Evolutionary conservation across 163 green algal species (phyloP), one percentile per base, ranked within the genome.

Genomic region (Dunaliella salina): DNA sequence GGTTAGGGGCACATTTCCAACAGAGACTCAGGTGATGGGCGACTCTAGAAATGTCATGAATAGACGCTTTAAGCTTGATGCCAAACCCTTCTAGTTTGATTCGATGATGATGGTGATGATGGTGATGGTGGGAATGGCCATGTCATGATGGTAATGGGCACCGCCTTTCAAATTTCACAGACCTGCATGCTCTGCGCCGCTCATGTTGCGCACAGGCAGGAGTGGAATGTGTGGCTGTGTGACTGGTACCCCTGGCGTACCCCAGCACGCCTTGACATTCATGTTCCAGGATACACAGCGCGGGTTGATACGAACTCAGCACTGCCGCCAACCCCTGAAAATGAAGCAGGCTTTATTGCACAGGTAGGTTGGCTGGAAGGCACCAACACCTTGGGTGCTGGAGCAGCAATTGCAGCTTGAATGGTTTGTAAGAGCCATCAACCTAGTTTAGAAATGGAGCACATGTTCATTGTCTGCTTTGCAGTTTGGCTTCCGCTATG

Each of bases 401-500:
- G 72, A 20, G 72, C 72, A 81, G 72, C 30, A 40, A 22, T 22
- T 81, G 72, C 20, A 20, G 17, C 30, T 33, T 17, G 17, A 40
- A 17, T 81, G 20, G 29, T 33, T 15, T 20, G 12, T 22, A 33
- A 22, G 17, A 33, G 20, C 72, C 20, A 81, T 81, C 72, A 8
- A 50, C 40, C 40, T 26, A 5, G 30, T 35, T 82, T 35, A 17
- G 1, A 22, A 40, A 34, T 26, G 17, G 20, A 40, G 33, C 75
- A 82, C 5, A 35, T 12, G 75, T 82, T 1, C 1, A 40, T 40
- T 82, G 30, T n/a, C 86, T 25, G 81, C 90, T 13, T 82, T 85
- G 26, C 87, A 90, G 81, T 94, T 93, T 87, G 91, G 91, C 26
- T 80, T 86, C 83, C 33, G 81, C 22, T 86, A 85, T 8, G 22